Percentiles rank a stretch among this genome's conserved stretches.
Conservation (phyloP, 2,329 filamentous ascomycete genomes). For the Akanthomyces uredinophilus region DNA sequence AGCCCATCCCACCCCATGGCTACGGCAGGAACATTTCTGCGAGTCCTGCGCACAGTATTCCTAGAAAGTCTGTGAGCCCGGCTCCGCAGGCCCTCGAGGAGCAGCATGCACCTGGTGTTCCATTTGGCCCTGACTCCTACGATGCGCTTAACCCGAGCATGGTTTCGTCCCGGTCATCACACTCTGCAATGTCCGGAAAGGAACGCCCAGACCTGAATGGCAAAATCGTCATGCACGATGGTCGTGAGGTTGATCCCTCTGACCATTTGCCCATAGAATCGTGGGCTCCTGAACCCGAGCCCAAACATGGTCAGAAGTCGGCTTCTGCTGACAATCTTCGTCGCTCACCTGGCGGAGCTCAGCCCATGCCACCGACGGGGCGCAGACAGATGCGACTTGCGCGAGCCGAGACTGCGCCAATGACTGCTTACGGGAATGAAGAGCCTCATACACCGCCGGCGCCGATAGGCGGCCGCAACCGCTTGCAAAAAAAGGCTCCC, state of each 20-base stretch:
- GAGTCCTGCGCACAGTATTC: constrained; percentile 48
- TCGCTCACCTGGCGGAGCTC: constrained; percentile 46
- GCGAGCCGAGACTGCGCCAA: constrained; percentile 43
- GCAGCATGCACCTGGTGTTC: constrained; percentile 55
- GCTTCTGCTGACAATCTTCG: constrained; percentile 32
- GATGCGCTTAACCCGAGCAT: constrained; percentile 62
- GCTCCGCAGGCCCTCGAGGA: constrained; percentile 48
- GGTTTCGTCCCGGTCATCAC: constrained; percentile 30
- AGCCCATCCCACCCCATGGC: constrained; percentile 26
- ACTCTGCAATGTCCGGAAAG: constrained; percentile 23
- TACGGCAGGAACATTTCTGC: constrained; percentile 38
- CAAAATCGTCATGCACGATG: constrained; percentile 72
- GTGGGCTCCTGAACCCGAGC: constrained; percentile 72
- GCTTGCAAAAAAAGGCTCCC: constrained; percentile 60
- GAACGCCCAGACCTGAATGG: constrained; percentile 51
- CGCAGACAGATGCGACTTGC: constrained; percentile 47
- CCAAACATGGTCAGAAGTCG: constrained; percentile 28
- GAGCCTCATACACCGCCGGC: constrained; percentile 29
- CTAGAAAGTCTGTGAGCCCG: constrained; percentile 71
- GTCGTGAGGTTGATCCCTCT: constrained; percentile 71
- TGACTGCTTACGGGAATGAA: constrained; percentile 28
- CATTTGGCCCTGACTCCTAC: constrained; percentile 73
- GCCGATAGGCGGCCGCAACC: constrained; percentile 44
- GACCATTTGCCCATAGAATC: constrained; percentile 73
- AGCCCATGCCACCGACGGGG: constrained; percentile 45